Percentiles rank a stretch among this genome's conserved stretches.
Evolutionary conservation across 148 eudicot genomes (phyloP).

Genomic region (Camellia japonica): DNA sequence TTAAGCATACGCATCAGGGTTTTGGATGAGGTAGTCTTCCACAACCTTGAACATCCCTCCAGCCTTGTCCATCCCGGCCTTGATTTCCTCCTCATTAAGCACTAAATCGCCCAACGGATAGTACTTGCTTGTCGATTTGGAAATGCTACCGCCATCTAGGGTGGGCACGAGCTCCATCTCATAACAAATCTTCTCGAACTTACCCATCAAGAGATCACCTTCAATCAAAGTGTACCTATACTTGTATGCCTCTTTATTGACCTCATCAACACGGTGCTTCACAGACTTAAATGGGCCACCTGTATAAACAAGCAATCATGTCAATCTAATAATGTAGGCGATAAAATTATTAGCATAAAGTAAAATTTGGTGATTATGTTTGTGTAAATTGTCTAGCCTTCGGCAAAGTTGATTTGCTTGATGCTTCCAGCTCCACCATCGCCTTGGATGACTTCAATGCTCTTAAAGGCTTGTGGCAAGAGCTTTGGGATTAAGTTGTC

Average conservation of each 20-base stretch:
- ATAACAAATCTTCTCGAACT: not conserved
- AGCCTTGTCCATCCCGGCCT: slow-evolving; percentile 12
- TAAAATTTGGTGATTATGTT: too few relatives aligned
- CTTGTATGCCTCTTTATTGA: not conserved
- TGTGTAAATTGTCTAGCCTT: slow-evolving; percentile 13
- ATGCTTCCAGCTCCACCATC: slow-evolving; percentile 27
- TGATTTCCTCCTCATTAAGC: slow-evolving; percentile 14
- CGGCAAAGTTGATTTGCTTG: slow-evolving; percentile 24
- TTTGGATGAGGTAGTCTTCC: slow-evolving; percentile 22
- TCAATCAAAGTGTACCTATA: not conserved
- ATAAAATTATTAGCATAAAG: too few relatives aligned
- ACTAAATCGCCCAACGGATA: not conserved
- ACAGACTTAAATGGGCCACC: not conserved
- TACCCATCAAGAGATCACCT: not conserved
- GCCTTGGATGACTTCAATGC: slow-evolving; percentile 27
- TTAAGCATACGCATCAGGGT: slow-evolving; percentile 23
- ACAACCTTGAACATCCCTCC: slow-evolving; percentile 17
- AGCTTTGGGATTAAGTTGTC: slow-evolving; percentile 33
- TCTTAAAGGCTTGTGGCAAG: slow-evolving; percentile 26
- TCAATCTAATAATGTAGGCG: too few relatives aligned
- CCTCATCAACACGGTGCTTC: not conserved
- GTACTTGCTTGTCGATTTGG: not conserved
- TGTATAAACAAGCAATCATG: not conserved
- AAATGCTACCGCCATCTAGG: not conserved
- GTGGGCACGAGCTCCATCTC: not conserved